Evolutionary conservation across 2,329 filamentous ascomycete genomes (phyloP).

Genomic region (Aspergillus carbonarius): DNA sequence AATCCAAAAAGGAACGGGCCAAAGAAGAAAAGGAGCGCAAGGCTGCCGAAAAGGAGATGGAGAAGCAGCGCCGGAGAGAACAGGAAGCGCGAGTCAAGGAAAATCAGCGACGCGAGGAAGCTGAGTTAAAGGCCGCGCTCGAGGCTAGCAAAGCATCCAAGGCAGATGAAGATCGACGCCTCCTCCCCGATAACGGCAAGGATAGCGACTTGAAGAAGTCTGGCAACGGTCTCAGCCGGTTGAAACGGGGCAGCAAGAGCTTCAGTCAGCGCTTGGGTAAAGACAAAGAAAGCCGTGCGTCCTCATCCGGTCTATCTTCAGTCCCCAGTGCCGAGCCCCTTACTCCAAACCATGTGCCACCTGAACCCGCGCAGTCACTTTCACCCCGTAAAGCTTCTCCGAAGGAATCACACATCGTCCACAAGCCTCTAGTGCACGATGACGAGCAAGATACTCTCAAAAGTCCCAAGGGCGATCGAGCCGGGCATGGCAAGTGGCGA

Average conservation of each 20-base stretch:
- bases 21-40: conserved; percentile 60
- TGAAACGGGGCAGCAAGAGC: conserved; percentile 72
- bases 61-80: conserved; percentile 56
- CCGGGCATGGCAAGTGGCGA: conserved; percentile 34
- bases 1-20: conserved; percentile 66
- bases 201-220: conserved; percentile 47
- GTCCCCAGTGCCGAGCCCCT: conserved; percentile 22
- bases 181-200: conserved; percentile 32
- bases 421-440: conserved; percentile 16
- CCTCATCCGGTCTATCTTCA: conserved; percentile 26
- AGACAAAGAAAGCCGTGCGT: conserved; percentile 37
- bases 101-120: conserved; percentile 54
- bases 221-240: conserved; percentile 58
- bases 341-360: conserved; percentile 8
- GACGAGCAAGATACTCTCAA: conserved; percentile 22
- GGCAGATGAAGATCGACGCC: conserved; percentile 50
- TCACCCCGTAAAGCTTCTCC: background rate
- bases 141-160: conserved; percentile 66
- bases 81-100: conserved; percentile 54
- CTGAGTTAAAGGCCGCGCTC: conserved; percentile 63
- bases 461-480: conserved; percentile 19
- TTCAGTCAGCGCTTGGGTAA: conserved; percentile 67
- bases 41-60: conserved; percentile 46
- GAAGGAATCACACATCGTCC: background rate
- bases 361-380: conserved; percentile 13